Evolutionary conservation across 129 eudicot genomes (phyloP), one percentile per base, ranked within the genome.

Genomic region (Arctium lappa): DNA sequence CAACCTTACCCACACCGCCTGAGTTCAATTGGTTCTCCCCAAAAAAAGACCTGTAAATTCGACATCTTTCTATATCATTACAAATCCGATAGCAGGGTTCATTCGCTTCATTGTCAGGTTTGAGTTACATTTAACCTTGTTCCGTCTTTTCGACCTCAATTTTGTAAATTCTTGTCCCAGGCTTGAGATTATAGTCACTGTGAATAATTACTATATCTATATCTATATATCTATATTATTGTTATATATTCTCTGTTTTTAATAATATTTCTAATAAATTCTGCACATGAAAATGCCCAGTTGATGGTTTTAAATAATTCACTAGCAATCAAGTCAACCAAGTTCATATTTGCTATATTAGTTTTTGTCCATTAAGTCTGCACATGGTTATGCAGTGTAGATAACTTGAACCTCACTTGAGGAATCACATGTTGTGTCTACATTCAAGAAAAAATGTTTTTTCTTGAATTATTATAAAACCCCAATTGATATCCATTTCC

Each of bases 1-100:
- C 81, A 90, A 93, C 80, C 91, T 89, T 75, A 95, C 94, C n/a
- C 98, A 93, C 74, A 93, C 97, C 65, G 99, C 99, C 3, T 95
- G 90, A 95, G 81, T 77, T 81, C 62, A 40, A 6, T 11, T 33
- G 22, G 68, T 5, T 22, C 70, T 34, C 70, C 29, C 70, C 22
- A 36, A 74, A n/a, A 75, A 78, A 88, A 78, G 77, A 76, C 68
- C 79, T 91, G 97, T 95, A 95, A 88, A 95, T 95, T 90, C 91
- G 76, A 63, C 78, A 56, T 70, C 84, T 60, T 22, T 81, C 78
- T 15, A 46, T 29, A 36, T 73, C 50, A n/a, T 78, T 50, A 69
- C 37, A 34, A 56, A 60, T 60, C 68, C 29, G 68, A 60, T 69
- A 11, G 1, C 65, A 1, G 16, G 73, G 73, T 76, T 63, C 50